Evolutionary conservation across 208 protist genomes (phyloP), one percentile per base, ranked within the genome.

Genomic region (Wallacemonas sp.): DNA sequence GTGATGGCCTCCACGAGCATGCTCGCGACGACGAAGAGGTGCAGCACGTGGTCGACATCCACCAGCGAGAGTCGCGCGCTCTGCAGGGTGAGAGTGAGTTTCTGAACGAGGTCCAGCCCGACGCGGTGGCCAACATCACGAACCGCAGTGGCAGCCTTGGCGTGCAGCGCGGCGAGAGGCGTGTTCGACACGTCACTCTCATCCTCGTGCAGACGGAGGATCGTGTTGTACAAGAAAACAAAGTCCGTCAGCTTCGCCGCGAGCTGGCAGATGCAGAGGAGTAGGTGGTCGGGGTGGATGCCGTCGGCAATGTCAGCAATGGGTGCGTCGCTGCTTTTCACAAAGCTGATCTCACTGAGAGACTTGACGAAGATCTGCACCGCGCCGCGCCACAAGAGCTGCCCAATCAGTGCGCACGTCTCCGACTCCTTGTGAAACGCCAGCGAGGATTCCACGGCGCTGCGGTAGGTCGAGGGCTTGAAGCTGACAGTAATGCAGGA

Each of bases 201-300:
- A 54, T 89, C 79, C 52, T 64, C 62, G 68, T 95, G 89, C 13
- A 90, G 50, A 13, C 71, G 69, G 21, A 81, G 53, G 26, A 93
- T 68, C 1, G 71, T 91, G 27, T 55, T 48, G 70, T 83, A 93
- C 26, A 92, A 58, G 67, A 79, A 88, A 19, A 93, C 58, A 45
- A 91, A 91, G 69, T 95, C 89, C 76, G 88, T 81, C 44, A 89
- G 58, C 42, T 78, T 80, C 6, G 86, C 86, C 12, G 71, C 77
- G 76, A 91, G 76, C 79, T 92, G 86, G 54, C 75, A 82, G 26
- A 93, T 44, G 42, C 83, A 83, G 22, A 92, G 60, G 44, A 87
- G 64, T 29, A 93, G 68, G 65, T 92, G 79, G 27, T 89, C 83
- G 21, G 86, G 84, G 55, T 92, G 71, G 34, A 95, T 89, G 52